Evolutionary conservation across 306 rosid genomes (phyloP).

Genomic region (Carpinus fangiana): DNA sequence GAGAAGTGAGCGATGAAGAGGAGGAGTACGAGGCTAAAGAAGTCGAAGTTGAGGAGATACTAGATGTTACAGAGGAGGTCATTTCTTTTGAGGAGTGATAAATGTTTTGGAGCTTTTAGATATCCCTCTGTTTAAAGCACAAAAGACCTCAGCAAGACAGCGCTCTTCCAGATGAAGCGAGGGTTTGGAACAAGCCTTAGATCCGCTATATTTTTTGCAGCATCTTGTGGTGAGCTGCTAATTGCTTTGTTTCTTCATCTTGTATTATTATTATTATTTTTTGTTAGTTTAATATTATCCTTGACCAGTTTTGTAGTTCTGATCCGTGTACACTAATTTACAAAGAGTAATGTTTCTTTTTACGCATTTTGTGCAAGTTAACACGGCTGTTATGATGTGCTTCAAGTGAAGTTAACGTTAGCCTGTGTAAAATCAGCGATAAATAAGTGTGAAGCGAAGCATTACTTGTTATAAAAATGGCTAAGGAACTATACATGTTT

Average conservation of each 20-base stretch:
- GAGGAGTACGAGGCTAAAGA: constrained; percentile 95
- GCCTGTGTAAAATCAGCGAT: no score
- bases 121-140: background rate
- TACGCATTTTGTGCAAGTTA: no score
- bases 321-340: background rate
- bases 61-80: constrained; percentile 57
- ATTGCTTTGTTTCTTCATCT: no score
- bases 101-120: background rate
- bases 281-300: background rate
- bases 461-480: no score
- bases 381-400: no score
- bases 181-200: background rate
- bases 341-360: no score
- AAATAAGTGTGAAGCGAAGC: no score
- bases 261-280: background rate
- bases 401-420: no score
- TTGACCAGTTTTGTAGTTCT: background rate
- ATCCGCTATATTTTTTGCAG: background rate
- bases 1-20: constrained; percentile 92
- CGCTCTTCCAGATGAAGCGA: background rate
- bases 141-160: background rate
- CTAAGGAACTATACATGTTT: no score
- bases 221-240: background rate
- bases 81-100: constrained; percentile 42
- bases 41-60: constrained; percentile 72